A percentile compares a stretch with the other conserved stretches of the same genome.
Conservation (phyloP, 2,329 filamentous ascomycete species). For the Ilyonectria robusta region DNA sequence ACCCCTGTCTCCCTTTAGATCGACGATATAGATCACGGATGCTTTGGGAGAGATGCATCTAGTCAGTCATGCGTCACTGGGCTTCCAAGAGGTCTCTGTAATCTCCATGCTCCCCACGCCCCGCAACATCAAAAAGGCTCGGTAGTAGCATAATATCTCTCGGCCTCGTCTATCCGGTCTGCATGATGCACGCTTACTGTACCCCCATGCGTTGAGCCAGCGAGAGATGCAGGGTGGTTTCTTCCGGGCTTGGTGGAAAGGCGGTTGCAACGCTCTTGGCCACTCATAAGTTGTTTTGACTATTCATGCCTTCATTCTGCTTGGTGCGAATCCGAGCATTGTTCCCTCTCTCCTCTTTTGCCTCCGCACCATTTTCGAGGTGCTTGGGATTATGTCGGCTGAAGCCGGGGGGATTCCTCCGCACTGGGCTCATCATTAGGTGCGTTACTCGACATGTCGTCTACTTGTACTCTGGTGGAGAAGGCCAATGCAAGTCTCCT, state of each 20-base stretch:
- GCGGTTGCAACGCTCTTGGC: constrained; percentile 18
- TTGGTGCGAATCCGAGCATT: background rate
- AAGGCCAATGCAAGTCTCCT: background rate
- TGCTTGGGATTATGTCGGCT: background rate
- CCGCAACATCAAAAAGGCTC: constrained; percentile 8
- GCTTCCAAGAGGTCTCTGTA: background rate
- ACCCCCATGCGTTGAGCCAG: constrained; percentile 8
- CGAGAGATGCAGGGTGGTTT: constrained; percentile 9
- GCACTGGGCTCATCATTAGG: background rate
- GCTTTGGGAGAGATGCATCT: background rate
- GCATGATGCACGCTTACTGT: constrained; percentile 22
- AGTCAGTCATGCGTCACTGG: background rate
- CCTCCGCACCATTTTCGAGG: background rate
- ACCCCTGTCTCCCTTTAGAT: background rate
- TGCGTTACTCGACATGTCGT: too few relatives aligned
- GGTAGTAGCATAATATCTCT: background rate
- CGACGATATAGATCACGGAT: background rate
- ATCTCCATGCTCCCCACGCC: constrained; percentile 1
- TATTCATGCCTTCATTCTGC: background rate
- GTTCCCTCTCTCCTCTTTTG: background rate
- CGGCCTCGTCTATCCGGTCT: background rate
- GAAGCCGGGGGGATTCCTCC: constrained; percentile 11
- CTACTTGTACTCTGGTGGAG: background rate
- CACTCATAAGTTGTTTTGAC: constrained; percentile 3
- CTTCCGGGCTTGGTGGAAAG: background rate